Conservation (phyloP, 2,329 filamentous ascomycete species). For the Aureobasidium sp. region DNA sequence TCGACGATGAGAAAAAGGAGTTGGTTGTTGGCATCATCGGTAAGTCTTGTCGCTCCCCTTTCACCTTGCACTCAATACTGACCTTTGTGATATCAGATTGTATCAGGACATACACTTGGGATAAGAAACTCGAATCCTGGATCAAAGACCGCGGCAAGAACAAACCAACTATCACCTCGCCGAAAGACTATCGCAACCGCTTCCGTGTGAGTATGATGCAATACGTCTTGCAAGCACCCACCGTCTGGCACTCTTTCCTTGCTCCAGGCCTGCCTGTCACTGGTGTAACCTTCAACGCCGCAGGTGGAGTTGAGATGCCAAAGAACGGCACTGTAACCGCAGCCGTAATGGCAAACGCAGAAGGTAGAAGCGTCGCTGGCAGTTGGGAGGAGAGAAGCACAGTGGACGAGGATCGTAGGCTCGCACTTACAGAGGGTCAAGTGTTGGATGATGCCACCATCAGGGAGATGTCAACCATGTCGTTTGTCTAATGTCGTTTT, state of each 20-base stretch:
- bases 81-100: conserved; percentile 52
- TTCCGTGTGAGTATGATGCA: conserved; percentile 96
- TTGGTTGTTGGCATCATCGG: conserved; percentile 89
- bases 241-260: conserved; percentile 67
- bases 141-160: conserved; percentile 93
- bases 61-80: not conserved
- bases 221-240: conserved; percentile 69
- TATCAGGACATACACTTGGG: conserved; percentile 97
- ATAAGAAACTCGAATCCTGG: conserved; percentile 99
- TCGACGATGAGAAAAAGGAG: conserved; percentile 83
- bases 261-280: conserved; percentile 28
- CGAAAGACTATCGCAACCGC: conserved; percentile 93
- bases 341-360: not conserved
- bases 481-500: not conserved
- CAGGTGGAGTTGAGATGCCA: not conserved
- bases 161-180: conserved; percentile 89
- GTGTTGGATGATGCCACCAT: conserved; percentile 17
- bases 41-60: not conserved
- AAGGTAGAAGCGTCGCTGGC: not conserved
- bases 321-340: not conserved
- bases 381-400: conserved; percentile 7
- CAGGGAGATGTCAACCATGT: conserved; percentile 17
- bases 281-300: conserved; percentile 22
- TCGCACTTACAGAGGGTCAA: conserved; percentile 2
- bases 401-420: conserved; percentile 2